Conservation (phyloP, 441 rosid genomes). For the Adansonia madagascariensis region DNA sequence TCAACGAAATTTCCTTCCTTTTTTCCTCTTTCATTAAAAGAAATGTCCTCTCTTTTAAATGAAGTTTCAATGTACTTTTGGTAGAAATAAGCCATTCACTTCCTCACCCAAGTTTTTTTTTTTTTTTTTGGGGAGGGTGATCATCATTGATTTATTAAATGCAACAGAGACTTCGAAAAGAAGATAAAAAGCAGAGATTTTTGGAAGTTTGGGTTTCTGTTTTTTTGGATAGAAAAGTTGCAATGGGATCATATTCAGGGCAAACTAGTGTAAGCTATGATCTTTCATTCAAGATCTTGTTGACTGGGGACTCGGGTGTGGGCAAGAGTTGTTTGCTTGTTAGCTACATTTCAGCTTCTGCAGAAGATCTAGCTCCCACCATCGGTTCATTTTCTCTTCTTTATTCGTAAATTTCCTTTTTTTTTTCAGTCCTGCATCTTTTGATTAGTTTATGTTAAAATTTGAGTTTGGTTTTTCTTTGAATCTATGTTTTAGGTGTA, state of each 20-base stretch:
- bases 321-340: constrained; percentile 72
- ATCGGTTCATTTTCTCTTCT: constrained; percentile 42
- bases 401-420: not conserved
- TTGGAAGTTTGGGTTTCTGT: not conserved
- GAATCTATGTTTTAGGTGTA: constrained; percentile 58
- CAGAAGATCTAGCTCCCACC: constrained; percentile 64
- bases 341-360: constrained; percentile 58
- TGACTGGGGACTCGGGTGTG: constrained; percentile 70
- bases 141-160: constrained; percentile 26
- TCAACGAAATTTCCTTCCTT: constrained; percentile 15
- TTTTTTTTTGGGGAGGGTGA: constrained; percentile 4
- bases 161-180: constrained; percentile 24
- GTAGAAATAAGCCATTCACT: constrained; percentile 14
- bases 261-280: constrained; percentile 50
- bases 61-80: constrained; percentile 31
- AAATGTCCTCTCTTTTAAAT: not conserved
- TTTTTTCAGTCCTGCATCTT: not conserved
- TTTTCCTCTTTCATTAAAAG: not conserved
- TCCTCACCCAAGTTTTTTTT: not conserved
- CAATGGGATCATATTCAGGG: constrained; percentile 67
- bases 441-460: not conserved
- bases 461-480: constrained; percentile 17
- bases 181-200: constrained; percentile 15
- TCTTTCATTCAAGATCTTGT: constrained; percentile 71
- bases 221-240: constrained; percentile 15